Evolutionary conservation across 352 stramenopile species (phyloP).

Genomic region (Pythium aphanidermatum): DNA sequence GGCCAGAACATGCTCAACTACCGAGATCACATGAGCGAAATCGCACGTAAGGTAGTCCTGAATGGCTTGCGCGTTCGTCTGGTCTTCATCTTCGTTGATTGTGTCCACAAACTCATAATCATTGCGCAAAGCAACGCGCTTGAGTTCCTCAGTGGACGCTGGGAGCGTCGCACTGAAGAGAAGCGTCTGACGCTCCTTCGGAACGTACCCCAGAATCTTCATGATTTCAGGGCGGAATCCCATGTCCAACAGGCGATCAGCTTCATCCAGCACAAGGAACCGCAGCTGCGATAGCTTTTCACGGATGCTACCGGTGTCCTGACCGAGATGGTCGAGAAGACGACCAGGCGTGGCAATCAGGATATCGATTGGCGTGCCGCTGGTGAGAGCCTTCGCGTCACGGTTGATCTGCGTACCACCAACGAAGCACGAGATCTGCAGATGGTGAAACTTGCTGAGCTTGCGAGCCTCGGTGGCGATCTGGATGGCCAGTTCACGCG

Average conservation of each 20-base stretch:
- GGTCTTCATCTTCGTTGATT: conserved; percentile 86
- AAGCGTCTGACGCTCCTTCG: conserved; percentile 89
- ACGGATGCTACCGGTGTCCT: conserved; percentile 85
- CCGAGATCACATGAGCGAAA: conserved; percentile 61
- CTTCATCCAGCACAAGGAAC: conserved; percentile 92
- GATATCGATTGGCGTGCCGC: conserved; percentile 69
- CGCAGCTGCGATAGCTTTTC: conserved; percentile 32
- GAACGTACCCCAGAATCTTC: conserved; percentile 66
- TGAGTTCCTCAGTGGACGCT: conserved; percentile 77
- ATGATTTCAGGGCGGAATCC: conserved; percentile 91
- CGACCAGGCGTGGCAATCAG: conserved; percentile 95
- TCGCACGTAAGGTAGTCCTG: conserved; percentile 79
- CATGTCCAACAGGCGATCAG: conserved; percentile 95
- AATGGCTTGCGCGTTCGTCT: conserved; percentile 86
- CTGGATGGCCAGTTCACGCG: conserved; percentile 85
- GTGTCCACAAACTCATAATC: conserved; percentile 92
- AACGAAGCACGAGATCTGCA: conserved; percentile 59
- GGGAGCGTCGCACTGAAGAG: conserved; percentile 95
- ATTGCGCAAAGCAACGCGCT: conserved; percentile 77
- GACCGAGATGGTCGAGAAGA: conserved; percentile 94
- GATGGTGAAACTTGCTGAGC: conserved; percentile 80
- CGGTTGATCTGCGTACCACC: conserved; percentile 88
- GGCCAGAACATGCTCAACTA: conserved; percentile 62
- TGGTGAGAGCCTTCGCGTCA: conserved; percentile 35
- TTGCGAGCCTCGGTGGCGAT: conserved; percentile 87